Evolutionary conservation across 805 yeast species (phyloP).

Genomic region (Metschnikowia amazonensis): DNA sequence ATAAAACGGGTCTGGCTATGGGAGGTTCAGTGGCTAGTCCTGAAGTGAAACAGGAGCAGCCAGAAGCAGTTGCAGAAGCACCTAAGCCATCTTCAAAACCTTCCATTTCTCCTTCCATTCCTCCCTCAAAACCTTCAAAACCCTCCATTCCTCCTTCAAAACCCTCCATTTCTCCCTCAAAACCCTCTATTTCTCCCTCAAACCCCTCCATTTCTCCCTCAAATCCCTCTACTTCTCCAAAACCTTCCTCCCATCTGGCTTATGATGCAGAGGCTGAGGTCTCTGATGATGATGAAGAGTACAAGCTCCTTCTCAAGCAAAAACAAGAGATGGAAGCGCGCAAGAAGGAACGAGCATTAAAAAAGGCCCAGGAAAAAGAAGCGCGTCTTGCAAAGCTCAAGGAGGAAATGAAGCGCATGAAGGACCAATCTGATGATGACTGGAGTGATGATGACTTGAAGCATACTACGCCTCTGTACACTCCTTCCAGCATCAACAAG

Average conservation of each 20-base stretch:
- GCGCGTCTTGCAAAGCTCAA: constrained; percentile 55
- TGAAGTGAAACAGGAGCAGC: neutral
- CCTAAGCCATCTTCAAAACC: too few relatives aligned
- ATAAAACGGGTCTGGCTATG: constrained; percentile 17
- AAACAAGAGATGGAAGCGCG: constrained; percentile 43
- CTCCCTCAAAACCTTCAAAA: too few relatives aligned
- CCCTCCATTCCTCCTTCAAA: too few relatives aligned
- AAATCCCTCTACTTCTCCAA: too few relatives aligned
- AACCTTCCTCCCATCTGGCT: too few relatives aligned
- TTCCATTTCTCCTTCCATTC: too few relatives aligned
- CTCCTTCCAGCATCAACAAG: constrained; percentile 9
- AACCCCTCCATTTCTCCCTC: too few relatives aligned
- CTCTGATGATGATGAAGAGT: constrained; percentile 39
- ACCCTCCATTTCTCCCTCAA: too few relatives aligned
- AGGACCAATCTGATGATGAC: constrained; percentile 20
- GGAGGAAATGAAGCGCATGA: constrained; percentile 49
- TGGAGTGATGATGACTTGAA: constrained; percentile 32
- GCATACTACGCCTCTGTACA: constrained; percentile 16
- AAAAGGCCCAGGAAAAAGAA: constrained; percentile 56
- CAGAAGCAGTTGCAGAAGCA: neutral
- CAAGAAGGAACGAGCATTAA: constrained; percentile 41
- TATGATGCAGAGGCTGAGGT: too few relatives aligned
- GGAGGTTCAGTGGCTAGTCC: neutral
- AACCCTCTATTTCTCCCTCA: too few relatives aligned
- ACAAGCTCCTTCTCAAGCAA: constrained; percentile 46